These are phyloP conservation scores for Candida albicans DNA, from an alignment of 1,139 yeast genomes.

Conservation along the genomic window DNA sequence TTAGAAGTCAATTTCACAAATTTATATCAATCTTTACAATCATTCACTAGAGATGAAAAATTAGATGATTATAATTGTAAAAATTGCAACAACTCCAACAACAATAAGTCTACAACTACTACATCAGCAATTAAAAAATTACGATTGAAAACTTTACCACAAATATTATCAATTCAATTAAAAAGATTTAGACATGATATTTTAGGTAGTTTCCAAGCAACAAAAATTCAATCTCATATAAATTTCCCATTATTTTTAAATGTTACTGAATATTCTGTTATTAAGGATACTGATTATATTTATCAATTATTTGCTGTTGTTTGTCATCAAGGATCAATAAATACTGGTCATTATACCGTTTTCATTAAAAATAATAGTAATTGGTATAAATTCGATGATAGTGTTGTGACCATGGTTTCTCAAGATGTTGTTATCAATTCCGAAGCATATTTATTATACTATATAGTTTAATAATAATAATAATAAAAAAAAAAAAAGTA, in stretches of 20 bases:
- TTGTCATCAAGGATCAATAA: conserved; percentile 87
- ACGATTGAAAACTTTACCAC: conserved; percentile 66
- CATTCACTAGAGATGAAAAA: conserved; percentile 75
- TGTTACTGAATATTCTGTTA: conserved; percentile 59
- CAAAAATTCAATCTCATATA: conserved; percentile 76
- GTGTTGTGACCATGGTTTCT: conserved; percentile 69
- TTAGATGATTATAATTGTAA: conserved; percentile 76
- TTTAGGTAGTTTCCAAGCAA: conserved; percentile 39
- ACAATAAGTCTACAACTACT: conserved; percentile 32
- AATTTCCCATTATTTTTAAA: conserved; percentile 71
- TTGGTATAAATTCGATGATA: conserved; percentile 93
- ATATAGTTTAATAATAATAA: conserved; percentile 41
- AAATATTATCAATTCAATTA: conserved; percentile 78
- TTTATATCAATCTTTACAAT: conserved; percentile 65
- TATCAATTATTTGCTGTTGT: conserved; percentile 86
- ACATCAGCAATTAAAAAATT: conserved; percentile 73
- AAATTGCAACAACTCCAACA: conserved; percentile 47
- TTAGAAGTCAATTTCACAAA: conserved; percentile 57
- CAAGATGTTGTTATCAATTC: conserved; percentile 64
- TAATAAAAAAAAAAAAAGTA: too few species aligned
- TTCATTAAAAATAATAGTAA: conserved; percentile 69
- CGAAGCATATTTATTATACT: conserved; percentile 79
- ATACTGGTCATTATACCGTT: conserved; percentile 92
- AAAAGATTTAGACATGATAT: conserved; percentile 82
- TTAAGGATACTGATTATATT: conserved; percentile 34